Base-by-base conservation (phyloP, 768 basidiomycete species). In the Psilocybe azurescens region DNA sequence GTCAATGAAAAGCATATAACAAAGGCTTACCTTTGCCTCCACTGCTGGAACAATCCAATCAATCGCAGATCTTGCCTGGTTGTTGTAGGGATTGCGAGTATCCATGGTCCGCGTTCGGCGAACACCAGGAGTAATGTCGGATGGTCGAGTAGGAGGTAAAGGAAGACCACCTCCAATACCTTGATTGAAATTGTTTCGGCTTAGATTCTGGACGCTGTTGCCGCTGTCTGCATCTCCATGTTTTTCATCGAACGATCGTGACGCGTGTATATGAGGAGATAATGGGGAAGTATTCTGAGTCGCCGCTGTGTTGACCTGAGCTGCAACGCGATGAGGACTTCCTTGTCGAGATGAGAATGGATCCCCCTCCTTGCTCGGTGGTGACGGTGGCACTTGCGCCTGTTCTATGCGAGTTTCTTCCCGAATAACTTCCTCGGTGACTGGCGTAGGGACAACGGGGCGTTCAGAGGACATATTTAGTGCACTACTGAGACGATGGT, bases 31-130 rank as follows among this genome's bases (percentile, higher is more conserved):
- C 18, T 53, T 39, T 18, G 33, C 20, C 20, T 44, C 39, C 13
- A 52, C 58, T 13, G 58, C 20, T 24, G 58, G 58, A n/a, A 59
- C 58, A 44, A 59, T 59, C 58, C 58, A 59, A 50, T 59, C 58
- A 20, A 53, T 53, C 2, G 58, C 58, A 8, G 58, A 59, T 46
- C 30, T 20, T 20, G 13, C 9, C 11, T 52, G 58, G 7, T 39
- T 13, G 38, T 33, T 36, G 29, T 28, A 24, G 11, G 58, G 36
- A 11, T n/a, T 14, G 11, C 58, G 58, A 10, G 38, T 53, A 24
- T 59, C 58, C 39, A 44, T 46, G 7, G 58, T 59, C 24, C 58
- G 50, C 30, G 49, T 24, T 53, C 58, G 50, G 18, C 48, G 47
- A 36, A 53, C 53, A 36, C 53, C 58, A 8, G 55, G 41, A 58